Evolutionary conservation across 306 rosid genomes (phyloP).

Genomic region (Castanospermum australe): DNA sequence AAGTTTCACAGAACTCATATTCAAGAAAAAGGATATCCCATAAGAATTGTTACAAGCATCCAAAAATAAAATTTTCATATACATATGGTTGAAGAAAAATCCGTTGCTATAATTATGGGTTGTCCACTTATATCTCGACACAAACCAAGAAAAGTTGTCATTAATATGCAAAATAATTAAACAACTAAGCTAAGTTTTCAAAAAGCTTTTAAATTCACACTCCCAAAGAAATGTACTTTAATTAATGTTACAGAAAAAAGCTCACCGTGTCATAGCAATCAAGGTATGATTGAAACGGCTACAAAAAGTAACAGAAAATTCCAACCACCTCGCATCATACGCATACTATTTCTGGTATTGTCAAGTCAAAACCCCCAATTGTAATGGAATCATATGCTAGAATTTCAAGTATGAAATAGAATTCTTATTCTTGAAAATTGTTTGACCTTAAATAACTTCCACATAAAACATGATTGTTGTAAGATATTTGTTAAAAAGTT

Average conservation of each 20-base stretch:
- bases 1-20: background rate
- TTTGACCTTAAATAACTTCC: background rate
- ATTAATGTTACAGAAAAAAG: background rate
- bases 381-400: background rate
- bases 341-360: background rate
- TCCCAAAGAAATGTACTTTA: background rate
- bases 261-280: background rate
- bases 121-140: background rate
- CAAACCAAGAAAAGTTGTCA: background rate
- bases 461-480: background rate
- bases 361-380: background rate
- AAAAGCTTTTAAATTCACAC: background rate
- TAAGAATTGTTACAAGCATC: background rate
- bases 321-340: background rate
- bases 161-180: background rate
- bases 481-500: background rate
- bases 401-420: constrained; percentile 3
- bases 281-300: background rate
- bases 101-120: background rate
- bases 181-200: too few species aligned
- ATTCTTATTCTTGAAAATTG: constrained; percentile 2
- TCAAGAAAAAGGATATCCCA: background rate
- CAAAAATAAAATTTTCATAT: background rate
- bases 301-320: background rate
- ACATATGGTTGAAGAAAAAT: background rate